These are phyloP conservation scores for Dendrobium chrysotoxum DNA, from an alignment of 106 monocot species.

Conservation along the genomic window DNA sequence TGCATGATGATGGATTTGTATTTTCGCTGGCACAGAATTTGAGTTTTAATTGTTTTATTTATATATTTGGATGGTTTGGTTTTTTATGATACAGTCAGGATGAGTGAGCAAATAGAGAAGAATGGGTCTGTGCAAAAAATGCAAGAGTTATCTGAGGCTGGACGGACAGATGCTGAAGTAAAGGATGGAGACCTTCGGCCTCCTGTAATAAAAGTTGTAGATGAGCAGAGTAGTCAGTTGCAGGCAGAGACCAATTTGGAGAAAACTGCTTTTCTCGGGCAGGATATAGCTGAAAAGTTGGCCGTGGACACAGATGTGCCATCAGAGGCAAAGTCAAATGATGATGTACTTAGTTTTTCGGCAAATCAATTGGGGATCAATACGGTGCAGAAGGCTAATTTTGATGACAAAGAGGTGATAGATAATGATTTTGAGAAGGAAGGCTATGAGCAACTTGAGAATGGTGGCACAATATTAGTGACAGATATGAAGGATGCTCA, in stretches of 20 bases:
- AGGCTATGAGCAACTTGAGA: neutral
- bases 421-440: constrained; percentile 10
- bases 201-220: neutral
- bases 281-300: neutral
- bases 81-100: neutral
- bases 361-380: constrained; percentile 1
- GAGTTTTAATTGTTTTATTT: constrained; percentile 2
- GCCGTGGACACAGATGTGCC: neutral
- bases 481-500: constrained; percentile 16
- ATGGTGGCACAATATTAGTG: constrained; percentile 10
- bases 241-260: neutral
- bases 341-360: neutral
- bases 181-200: neutral
- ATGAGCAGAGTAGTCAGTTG: neutral
- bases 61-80: neutral
- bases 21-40: neutral
- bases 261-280: neutral
- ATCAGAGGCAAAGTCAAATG: neutral
- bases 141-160: neutral
- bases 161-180: neutral
- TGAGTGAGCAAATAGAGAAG: constrained; percentile 2
- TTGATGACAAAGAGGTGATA: constrained; percentile 9
- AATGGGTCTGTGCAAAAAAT: neutral
- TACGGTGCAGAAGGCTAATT: constrained; percentile 7
- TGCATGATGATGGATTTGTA: neutral